Conservation (phyloP, 225 moss, liverwort and hornwort genomes). For the Sphagnum contortum region DNA sequence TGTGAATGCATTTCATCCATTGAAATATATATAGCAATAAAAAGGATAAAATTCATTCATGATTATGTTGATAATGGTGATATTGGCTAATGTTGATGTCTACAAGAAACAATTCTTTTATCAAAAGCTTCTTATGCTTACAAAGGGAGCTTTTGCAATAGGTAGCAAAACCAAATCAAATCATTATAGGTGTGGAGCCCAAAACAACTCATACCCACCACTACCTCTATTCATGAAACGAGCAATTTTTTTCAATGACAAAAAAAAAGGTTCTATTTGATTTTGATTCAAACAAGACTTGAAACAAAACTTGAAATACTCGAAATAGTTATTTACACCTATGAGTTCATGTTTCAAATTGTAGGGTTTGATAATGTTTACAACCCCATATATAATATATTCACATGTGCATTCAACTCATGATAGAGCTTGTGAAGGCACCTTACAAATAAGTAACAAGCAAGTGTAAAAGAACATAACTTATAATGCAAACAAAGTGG, state of each 20-base stretch:
- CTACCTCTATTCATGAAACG: slow-evolving; percentile 19
- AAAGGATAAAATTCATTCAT: too few species aligned
- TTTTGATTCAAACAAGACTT: not conserved
- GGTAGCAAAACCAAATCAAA: slow-evolving; percentile 49
- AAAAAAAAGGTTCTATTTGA: not conserved
- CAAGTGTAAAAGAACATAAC: not conserved
- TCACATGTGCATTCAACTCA: too few species aligned
- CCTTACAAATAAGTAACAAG: not conserved
- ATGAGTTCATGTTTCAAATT: too few species aligned
- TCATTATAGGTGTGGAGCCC: slow-evolving; percentile 28
- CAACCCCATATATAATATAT: too few species aligned
- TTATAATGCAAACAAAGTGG: not conserved
- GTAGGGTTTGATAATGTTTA: not conserved
- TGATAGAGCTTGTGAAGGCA: too few species aligned
- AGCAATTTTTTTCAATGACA: not conserved
- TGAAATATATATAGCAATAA: too few species aligned
- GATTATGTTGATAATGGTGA: too few species aligned
- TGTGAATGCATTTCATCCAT: too few species aligned
- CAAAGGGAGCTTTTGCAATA: slow-evolving; percentile 5
- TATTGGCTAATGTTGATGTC: too few species aligned
- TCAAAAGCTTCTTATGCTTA: too few species aligned
- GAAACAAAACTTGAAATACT: not conserved
- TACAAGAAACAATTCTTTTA: too few species aligned
- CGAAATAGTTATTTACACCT: not conserved
- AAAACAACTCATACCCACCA: slow-evolving; percentile 16